A percentile compares a stretch with the other conserved stretches of the same genome.
Evolutionary conservation across 768 basidiomycete genomes (phyloP).

Genomic region (Amyloporia xantha): DNA sequence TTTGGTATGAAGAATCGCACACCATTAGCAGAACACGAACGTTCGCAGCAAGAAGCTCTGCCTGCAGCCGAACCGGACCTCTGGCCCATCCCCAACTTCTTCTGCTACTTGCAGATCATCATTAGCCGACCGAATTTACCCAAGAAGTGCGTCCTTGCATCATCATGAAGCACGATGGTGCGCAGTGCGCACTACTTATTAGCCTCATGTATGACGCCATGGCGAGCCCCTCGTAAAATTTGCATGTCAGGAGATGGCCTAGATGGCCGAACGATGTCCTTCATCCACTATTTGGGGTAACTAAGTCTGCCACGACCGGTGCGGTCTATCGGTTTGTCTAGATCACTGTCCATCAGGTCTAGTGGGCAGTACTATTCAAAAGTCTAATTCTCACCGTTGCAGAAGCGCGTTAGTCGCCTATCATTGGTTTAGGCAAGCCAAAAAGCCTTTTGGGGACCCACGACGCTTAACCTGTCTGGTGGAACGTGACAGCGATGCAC

Average conservation of each 20-base stretch:
- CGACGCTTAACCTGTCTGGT: not conserved
- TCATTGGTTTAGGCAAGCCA: not conserved
- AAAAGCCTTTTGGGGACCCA: not conserved
- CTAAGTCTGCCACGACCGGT: no score
- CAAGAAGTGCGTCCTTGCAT: slow-evolving; percentile 9
- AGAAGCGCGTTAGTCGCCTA: not conserved
- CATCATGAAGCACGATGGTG: slow-evolving; percentile 14
- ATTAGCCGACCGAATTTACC: not conserved
- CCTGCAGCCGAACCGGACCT: no score
- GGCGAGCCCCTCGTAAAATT: no score
- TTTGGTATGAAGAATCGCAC: no score
- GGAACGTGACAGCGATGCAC: not conserved
- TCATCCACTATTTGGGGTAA: no score
- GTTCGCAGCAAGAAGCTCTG: no score
- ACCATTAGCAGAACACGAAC: no score
- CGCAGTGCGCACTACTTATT: not conserved
- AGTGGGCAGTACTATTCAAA: not conserved
- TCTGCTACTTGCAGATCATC: no score
- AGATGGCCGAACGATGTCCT: not conserved
- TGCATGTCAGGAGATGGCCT: not conserved
- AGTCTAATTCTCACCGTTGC: not conserved
- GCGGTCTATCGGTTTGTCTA: no score
- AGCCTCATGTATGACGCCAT: no score
- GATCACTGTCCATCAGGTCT: not conserved
- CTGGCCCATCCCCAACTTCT: no score